phyloP scores from a whole-genome alignment of 2,329 filamentous ascomycete genomes.

The Cadophora gregata region DNA sequence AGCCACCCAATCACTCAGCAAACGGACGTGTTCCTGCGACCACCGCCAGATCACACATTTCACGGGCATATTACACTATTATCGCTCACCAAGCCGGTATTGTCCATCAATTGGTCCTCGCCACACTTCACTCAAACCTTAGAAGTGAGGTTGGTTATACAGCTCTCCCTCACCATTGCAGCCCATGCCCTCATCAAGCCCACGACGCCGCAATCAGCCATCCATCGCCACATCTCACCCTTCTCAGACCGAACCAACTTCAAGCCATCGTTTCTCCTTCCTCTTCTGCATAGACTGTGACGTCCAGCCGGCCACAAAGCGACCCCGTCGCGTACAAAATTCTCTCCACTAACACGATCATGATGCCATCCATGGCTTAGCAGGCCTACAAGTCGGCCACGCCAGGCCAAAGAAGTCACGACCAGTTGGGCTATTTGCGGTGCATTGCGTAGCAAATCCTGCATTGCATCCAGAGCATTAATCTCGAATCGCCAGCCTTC shows the following conservation, averaged over 20 bases:
- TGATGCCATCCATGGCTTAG: background rate
- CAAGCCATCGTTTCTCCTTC: background rate
- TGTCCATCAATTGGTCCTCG: constrained; percentile 4
- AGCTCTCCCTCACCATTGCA: background rate
- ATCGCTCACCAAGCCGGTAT: background rate
- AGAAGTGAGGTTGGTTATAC: constrained; percentile 1
- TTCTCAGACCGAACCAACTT: background rate
- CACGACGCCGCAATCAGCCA: background rate
- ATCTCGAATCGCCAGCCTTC: background rate
- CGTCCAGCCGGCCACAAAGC: constrained; percentile 1
- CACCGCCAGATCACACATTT: constrained; percentile 16
- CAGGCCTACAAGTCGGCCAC: background rate
- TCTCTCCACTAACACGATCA: background rate
- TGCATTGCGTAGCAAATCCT: constrained; percentile 10
- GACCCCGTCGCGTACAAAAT: background rate
- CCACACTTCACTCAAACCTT: constrained; percentile 1
- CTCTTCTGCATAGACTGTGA: background rate
- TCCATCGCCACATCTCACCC: background rate
- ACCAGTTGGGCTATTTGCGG: constrained; percentile 6
- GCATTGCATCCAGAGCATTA: constrained; percentile 2
- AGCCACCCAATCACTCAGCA: background rate
- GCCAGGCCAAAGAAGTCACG: background rate
- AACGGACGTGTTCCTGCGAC: constrained; percentile 34
- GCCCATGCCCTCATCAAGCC: background rate
- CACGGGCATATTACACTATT: background rate